These are phyloP conservation scores for Ogataea pilisensis DNA, from an alignment of 805 yeast species.

Conservation along the genomic window DNA sequence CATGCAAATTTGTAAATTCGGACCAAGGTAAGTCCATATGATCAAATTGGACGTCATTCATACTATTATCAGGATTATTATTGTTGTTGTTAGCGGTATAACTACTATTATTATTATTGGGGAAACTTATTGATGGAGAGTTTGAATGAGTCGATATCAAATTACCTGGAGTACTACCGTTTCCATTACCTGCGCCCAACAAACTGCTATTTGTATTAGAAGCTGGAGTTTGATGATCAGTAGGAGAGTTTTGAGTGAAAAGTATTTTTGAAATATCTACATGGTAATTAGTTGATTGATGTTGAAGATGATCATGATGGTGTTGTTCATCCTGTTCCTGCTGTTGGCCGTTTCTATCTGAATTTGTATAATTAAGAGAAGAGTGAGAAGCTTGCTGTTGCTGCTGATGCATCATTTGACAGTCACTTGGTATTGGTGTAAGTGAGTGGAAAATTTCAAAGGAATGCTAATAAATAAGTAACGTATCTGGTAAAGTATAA, in stretches of 20 bases:
- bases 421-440: no score
- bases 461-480: no score
- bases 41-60: constrained; percentile 16
- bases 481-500: no score
- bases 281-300: neutral
- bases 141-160: neutral
- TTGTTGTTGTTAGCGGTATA: neutral
- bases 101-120: neutral
- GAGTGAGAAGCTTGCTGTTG: no score
- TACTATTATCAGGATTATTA: neutral
- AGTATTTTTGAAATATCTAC: neutral
- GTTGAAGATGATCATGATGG: neutral
- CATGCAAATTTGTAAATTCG: constrained; percentile 22
- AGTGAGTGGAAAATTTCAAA: no score
- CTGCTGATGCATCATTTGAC: no score
- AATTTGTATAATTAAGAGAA: no score
- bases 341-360: neutral
- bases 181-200: no score
- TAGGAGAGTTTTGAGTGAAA: neutral
- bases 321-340: neutral
- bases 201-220: no score
- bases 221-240: neutral
- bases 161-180: no score
- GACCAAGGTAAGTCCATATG: constrained; percentile 23
- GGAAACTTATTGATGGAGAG: neutral